Conservation (phyloP, 1,284 basidiomycete species). For the Ceratobasidium sp. region DNA sequence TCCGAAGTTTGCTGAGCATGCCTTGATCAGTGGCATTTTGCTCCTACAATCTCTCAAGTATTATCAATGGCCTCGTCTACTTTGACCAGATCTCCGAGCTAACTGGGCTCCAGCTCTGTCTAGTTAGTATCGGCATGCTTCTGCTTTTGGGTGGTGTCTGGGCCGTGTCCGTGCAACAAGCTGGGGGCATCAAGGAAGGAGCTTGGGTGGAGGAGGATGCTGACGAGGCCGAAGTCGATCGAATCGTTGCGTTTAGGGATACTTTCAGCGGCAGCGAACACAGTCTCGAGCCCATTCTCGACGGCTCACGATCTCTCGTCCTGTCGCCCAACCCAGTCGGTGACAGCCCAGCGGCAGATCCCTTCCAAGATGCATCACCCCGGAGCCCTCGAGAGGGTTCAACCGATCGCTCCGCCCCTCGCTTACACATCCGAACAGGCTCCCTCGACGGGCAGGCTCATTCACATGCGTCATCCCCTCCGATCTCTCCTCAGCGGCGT, state of each 20-base stretch:
- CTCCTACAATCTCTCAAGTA: conserved; percentile 93
- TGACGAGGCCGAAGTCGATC: conserved; percentile 46
- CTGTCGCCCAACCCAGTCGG: conserved; percentile 16
- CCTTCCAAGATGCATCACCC: conserved; percentile 9
- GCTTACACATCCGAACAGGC: conserved; percentile 36
- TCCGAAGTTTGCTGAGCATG: conserved; percentile 8
- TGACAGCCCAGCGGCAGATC: conserved; percentile 2
- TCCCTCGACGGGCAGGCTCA: too few species aligned
- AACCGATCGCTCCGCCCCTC: neutral
- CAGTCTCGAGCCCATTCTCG: conserved; percentile 49
- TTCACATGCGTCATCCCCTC: conserved; percentile 20
- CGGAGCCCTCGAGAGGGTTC: too few species aligned
- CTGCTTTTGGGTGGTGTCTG: conserved; percentile 88
- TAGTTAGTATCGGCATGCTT: conserved; percentile 81
- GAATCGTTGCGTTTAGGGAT: conserved; percentile 12
- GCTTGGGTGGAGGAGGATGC: conserved; percentile 43
- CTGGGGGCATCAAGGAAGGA: conserved; percentile 48
- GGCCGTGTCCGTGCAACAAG: conserved; percentile 77
- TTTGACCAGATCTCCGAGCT: conserved; percentile 88
- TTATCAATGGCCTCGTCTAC: conserved; percentile 87
- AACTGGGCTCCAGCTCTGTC: conserved; percentile 66
- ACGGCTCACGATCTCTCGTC: conserved; percentile 21
- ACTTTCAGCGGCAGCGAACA: conserved; percentile 44
- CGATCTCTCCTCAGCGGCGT: conserved; percentile 33
- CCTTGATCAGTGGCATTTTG: conserved; percentile 77